Evolutionary conservation across 805 yeast species (phyloP), one percentile per base, ranked within the genome.

Genomic region (Metschnikowia henanensis): DNA sequence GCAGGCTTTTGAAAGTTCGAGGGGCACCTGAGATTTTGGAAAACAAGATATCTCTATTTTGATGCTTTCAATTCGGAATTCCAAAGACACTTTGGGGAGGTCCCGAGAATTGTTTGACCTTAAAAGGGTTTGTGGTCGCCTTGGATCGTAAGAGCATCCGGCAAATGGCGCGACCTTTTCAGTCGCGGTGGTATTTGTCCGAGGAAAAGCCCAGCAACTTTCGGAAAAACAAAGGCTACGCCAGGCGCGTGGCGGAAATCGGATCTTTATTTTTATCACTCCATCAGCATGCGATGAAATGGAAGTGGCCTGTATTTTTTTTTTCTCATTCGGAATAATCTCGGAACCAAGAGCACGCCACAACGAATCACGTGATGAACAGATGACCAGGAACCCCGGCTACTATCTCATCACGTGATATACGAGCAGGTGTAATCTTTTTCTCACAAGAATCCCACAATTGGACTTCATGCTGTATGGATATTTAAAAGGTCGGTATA

Each of bases 141-240:
- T 30, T 35, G 35, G 13, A 16, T 12, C 30, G 31, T 41, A 41
- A 41, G 45, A 30, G 45, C 45, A 41, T 41, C 15, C 18, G 16
- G 29, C 23, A 8, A 16, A 5, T 13, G 16, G 21, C 34, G 39
- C 45, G 36, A 25, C 19, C 39, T 35, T 12, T 30, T 12, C 17
- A 16, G 39, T 21, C 13, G 17, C 36, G 45, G 34, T 22, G 19
- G 39, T 41, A 30, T 38, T 35, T 23, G 20, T 13, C 39, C 32
- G 39, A 22, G 35, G 15, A 37, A 37, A 28, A 37, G 9, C 41
- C 17, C 34, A 28, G 18, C 34, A 29, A 17, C 15, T 18, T 31
- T 30, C 15, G n/a, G 26, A 23, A 23, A 3, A 13, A 9, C 12
- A 13, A 23, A 23, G 26, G 3, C 12, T 23, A 13, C 26, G 26